Evolutionary conservation across 257 asterid species (phyloP).

Genomic region (Rehmannia glutinosa): DNA sequence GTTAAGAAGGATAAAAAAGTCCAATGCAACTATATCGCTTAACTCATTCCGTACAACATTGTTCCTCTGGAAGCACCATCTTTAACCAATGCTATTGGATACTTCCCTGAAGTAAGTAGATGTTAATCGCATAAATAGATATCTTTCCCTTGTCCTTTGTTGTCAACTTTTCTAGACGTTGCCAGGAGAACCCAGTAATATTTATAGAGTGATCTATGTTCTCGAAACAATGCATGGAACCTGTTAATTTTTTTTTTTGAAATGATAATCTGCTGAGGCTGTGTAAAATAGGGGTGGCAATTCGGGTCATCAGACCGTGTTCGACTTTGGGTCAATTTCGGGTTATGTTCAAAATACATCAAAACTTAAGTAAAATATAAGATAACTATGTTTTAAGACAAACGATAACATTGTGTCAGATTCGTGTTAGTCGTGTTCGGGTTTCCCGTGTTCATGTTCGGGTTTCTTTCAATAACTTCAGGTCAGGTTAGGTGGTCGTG

Average conservation of each 20-base stretch:
- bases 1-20: conserved; percentile 77
- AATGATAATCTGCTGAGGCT: conserved; percentile 3
- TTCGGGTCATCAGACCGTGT: too few relatives aligned
- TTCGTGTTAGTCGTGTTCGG: too few relatives aligned
- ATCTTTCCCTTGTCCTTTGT: background rate
- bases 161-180: background rate
- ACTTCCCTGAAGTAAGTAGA: conserved; percentile 82
- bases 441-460: too few relatives aligned
- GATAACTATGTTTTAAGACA: too few relatives aligned
- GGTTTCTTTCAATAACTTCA: too few relatives aligned
- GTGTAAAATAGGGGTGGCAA: too few relatives aligned
- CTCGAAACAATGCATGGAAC: background rate
- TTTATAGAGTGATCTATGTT: background rate
- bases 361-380: too few relatives aligned
- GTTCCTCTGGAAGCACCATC: conserved; percentile 90
- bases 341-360: too few relatives aligned
- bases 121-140: background rate
- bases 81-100: conserved; percentile 80
- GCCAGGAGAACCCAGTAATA: background rate
- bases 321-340: too few relatives aligned
- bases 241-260: background rate
- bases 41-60: conserved; percentile 78
- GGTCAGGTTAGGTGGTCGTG: too few relatives aligned
- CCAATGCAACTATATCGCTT: conserved; percentile 72
- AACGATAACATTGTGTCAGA: too few relatives aligned